Base-by-base conservation (phyloP, 805 yeast species). In the Hanseniaspora vineae region DNA sequence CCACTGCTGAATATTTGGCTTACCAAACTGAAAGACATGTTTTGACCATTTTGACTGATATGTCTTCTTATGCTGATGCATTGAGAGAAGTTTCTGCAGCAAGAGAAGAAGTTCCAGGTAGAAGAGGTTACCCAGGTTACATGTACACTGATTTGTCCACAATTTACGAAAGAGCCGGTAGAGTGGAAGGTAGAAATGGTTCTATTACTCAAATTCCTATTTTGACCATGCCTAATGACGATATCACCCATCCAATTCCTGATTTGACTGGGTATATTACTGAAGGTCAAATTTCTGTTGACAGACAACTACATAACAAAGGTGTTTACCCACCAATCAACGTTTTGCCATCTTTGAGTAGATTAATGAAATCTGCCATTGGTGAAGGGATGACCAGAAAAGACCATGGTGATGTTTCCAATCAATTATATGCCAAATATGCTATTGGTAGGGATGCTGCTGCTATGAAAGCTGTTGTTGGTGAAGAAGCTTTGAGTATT, bases 101-200 rank as follows among this genome's bases (percentile, higher is more conserved):
- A 44, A 88, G 99, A 77, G 99, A 92, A 72, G 98, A 94, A 73
- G 98, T 92, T 44, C 98, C 98, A 65, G 99, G 99, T 77, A 88
- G 99, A 79, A 88, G 99, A 81, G 99, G 99, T 76, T 92, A 92
- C 70, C 99, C 99, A 55, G 99, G 99, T 84, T 92, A 92, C 70
- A 92, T 92, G 99, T 92, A 92, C 73, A 92, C 99, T 44, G 99
- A 92, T 82, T 86, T 92, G 75, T 86, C 97, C 46, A 92, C 97
- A 46, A 88, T 92, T 62, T 92, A 92, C 69, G 99, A 92, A 74
- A 86, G 99, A 76, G 99, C 99, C 43, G 99, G 99, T 67, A 85
- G 99, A 76, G 97, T 92, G 53, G 98, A 92, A 72, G 99, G 99
- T 56, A 84, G 98, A 73, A 92, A 92, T 64, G 99, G 99, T 66